Base-by-base conservation (phyloP, 2,329 filamentous ascomycete genomes). In the Madurella mycetomatis region DNA sequence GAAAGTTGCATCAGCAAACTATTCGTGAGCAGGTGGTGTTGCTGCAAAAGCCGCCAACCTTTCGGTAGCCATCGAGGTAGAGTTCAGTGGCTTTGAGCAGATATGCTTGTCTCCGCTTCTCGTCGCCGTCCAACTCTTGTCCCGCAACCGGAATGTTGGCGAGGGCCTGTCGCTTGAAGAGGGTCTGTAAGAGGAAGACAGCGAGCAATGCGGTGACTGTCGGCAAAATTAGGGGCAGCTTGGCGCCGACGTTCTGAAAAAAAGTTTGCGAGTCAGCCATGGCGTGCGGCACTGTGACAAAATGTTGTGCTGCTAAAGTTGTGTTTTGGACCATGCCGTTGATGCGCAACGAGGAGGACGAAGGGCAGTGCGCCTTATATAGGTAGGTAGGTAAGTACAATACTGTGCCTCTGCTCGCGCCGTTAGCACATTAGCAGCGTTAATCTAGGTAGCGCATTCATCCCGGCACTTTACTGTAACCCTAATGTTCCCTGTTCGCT, bases 61-160 rank as follows among this genome's bases (percentile, higher is more conserved):
- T 69, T 1, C 57, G 56, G 50, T 70, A 70, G 5, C 67, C 68
- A 1, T 65, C 58, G 2, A 50, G 12, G 39, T 70, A 70, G 2
- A 70, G 37, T 1, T 59, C 56, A 13, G 50, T 62, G 0, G 63
- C 64, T 5, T 51, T 51, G 11, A n/a, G 40, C 15, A 69, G 46
- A 30, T 61, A 70, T 0, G 60, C 64, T 51, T 62, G 55, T 9
- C 65, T 54, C 17, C 65, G 54, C 40, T 66, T 67, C 32, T 66
- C 61, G 2, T 60, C 51, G 9, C 62, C 60, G 17, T 62, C 63
- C 2, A 67, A 53, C 4, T 68, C 65, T n/a, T 56, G 32, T 1
- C 66, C 65, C 0, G 62, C 57, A 9, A 68, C 48, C 1, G 68
- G 67, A 3, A 70, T 47, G 2, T 56, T 56, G 9, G 59, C 48